Conservation (phyloP, 345 rosid genomes). For the Eucalyptus virginea region DNA sequence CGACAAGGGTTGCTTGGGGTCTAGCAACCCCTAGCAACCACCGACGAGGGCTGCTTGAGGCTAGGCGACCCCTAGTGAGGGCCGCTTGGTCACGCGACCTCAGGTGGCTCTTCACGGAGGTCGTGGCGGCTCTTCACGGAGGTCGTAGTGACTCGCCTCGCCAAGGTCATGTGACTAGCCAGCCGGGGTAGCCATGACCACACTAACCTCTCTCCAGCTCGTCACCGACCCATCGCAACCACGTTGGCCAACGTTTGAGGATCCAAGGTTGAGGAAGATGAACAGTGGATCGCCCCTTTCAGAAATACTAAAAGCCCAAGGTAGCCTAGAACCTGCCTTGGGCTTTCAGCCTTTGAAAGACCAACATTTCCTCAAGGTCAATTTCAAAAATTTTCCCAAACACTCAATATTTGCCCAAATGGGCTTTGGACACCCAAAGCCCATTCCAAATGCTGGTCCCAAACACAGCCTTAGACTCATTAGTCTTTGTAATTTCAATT, state of each 20-base stretch:
- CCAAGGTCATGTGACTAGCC: too few relatives aligned
- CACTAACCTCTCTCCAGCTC: too few relatives aligned
- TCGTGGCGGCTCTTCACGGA: fast-evolving
- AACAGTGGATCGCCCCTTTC: too few relatives aligned
- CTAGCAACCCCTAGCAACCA: too few relatives aligned
- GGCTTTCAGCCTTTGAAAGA: too few relatives aligned
- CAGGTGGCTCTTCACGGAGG: fast-evolving
- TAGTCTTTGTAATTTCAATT: neutral
- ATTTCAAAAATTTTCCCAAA: too few relatives aligned
- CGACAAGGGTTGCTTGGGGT: fast-evolving
- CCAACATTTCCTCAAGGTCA: too few relatives aligned
- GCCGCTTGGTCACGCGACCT: fast-evolving
- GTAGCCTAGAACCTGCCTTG: fast-evolving
- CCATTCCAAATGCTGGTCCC: too few relatives aligned
- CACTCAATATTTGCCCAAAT: too few relatives aligned
- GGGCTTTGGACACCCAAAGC: too few relatives aligned
- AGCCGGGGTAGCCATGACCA: fast-evolving
- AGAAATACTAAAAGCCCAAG: too few relatives aligned
- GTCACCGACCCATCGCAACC: fast-evolving
- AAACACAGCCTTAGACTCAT: neutral
- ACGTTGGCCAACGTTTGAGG: fast-evolving
- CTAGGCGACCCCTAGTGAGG: fast-evolving
- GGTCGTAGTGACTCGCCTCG: fast-evolving
- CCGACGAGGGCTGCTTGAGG: fast-evolving
- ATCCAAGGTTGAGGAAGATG: too few relatives aligned